Base-by-base conservation (phyloP, 345 rosid genomes). In the Rhizophora apiculata region DNA sequence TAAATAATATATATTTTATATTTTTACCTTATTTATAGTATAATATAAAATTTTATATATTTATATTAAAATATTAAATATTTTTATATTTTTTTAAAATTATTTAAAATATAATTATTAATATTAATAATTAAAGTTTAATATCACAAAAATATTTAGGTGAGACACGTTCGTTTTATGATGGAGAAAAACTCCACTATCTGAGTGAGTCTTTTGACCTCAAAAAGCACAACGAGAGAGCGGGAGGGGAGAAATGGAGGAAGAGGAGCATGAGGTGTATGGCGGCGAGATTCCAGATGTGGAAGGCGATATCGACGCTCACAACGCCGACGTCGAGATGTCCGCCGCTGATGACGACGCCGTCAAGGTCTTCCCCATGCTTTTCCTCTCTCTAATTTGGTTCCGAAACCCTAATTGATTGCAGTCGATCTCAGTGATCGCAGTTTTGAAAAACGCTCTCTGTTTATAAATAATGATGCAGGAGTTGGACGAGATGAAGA, bases 401-500 rank as follows among this genome's bases (percentile, higher is more conserved):
- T 56, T 56, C 60, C 30, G 18, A 56, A 56, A 56, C 29, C 60
- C 30, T 24, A 56, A 13, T 27, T 56, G 60, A 56, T 22, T 22
- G 60, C 19, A 56, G 3, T 56, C 60, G 60, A 56, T 24, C 29
- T 8, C 29, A 5, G 15, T 3, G 22, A n/a, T 55, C 20, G 9
- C 26, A 21, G 13, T 56, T 24, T 56, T n/a, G 30, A 21, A 27
- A 56, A 56, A 22, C 29, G 60, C 24, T 2, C 6, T 56, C 24
- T 56, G 29, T 21, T 27, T 56, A 6, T 10, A 21, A 55, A 56
- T 62, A 63, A 31, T 48, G 48, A 2, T 67, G 66, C 80, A 94
- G 99, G 97, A 92, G 84, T 74, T 95, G 73, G 96, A 92, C 72
- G 97, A 95, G 83, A 90, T 95, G 99, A 95, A 95, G 88, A 92